These are phyloP conservation scores for Clavaria fumosa DNA, from an alignment of 768 basidiomycete genomes.

Conservation along the genomic window DNA sequence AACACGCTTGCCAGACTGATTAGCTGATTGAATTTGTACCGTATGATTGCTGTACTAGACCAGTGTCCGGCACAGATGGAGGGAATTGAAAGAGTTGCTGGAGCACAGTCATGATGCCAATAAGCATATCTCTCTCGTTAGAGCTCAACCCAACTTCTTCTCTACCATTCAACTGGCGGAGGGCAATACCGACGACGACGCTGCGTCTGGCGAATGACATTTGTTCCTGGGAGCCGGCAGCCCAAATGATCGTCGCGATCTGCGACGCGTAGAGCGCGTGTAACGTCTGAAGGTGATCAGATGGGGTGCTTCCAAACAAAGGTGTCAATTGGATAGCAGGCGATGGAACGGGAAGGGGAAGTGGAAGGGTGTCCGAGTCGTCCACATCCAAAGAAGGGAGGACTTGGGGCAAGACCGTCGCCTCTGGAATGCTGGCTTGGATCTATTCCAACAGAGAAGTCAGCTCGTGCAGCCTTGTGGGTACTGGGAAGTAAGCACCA, in stretches of 20 bases:
- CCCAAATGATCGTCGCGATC: constrained; percentile 75
- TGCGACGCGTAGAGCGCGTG: constrained; percentile 77
- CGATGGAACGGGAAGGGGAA: constrained; percentile 40
- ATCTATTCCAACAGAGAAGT: too few relatives aligned
- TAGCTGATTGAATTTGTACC: too few relatives aligned
- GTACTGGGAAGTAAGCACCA: too few relatives aligned
- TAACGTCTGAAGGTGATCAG: constrained; percentile 51
- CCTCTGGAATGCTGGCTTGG: too few relatives aligned
- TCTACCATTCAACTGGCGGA: constrained; percentile 25
- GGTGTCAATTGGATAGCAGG: constrained; percentile 63
- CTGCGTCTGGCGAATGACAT: constrained; percentile 33
- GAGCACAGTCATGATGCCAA: constrained; percentile 34
- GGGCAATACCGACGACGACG: constrained; percentile 63
- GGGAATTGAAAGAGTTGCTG: constrained; percentile 20
- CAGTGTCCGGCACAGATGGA: too few relatives aligned
- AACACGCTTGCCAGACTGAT: too few relatives aligned
- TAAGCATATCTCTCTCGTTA: constrained; percentile 30
- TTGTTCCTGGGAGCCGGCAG: constrained; percentile 25
- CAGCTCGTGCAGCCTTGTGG: too few relatives aligned
- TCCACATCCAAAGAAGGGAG: too few relatives aligned
- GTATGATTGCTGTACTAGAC: too few relatives aligned
- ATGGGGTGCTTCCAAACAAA: constrained; percentile 60
- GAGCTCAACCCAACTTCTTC: constrained; percentile 19
- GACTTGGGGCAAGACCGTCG: too few relatives aligned
- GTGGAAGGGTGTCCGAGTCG: too few relatives aligned